phyloP scores from a whole-genome alignment of 768 basidiomycete species.

The Rhodotorula taiwanensis region DNA sequence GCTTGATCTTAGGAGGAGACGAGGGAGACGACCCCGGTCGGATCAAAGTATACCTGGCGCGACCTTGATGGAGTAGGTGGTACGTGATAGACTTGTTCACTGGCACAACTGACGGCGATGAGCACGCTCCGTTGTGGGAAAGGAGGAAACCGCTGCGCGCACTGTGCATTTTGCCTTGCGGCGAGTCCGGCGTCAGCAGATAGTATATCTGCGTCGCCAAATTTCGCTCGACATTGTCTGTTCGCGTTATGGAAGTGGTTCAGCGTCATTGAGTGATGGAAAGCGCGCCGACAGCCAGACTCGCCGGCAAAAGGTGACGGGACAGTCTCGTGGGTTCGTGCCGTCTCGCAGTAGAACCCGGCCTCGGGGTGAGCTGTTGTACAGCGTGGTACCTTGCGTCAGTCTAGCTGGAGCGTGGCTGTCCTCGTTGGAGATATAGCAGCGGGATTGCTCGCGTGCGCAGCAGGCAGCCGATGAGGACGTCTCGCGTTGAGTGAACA shows the following conservation, averaged over 20 bases:
- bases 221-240: slow-evolving; percentile 37
- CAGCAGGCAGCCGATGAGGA: too few species aligned
- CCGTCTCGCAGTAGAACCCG: slow-evolving; percentile 48
- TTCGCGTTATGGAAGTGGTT: neutral
- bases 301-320: slow-evolving; percentile 45
- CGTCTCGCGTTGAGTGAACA: too few species aligned
- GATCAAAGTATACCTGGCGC: slow-evolving; percentile 53
- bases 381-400: too few species aligned
- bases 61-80: slow-evolving; percentile 53
- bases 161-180: slow-evolving; percentile 10
- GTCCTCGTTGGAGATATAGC: too few species aligned
- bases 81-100: slow-evolving; percentile 45
- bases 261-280: too few species aligned
- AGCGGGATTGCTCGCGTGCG: too few species aligned
- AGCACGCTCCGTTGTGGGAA: neutral
- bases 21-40: slow-evolving; percentile 37
- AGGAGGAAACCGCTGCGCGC: neutral
- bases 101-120: slow-evolving; percentile 10
- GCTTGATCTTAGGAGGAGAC: slow-evolving; percentile 45
- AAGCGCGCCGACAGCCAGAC: too few species aligned
- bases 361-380: slow-evolving; percentile 11
- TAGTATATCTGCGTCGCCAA: slow-evolving; percentile 53
- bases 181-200: slow-evolving; percentile 47
- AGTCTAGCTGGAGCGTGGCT: too few species aligned
- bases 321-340: slow-evolving; percentile 41